These are phyloP conservation scores for Pseudotsuga menziesii DNA, from an alignment of 75 land plant species.

Conservation along the genomic window DNA sequence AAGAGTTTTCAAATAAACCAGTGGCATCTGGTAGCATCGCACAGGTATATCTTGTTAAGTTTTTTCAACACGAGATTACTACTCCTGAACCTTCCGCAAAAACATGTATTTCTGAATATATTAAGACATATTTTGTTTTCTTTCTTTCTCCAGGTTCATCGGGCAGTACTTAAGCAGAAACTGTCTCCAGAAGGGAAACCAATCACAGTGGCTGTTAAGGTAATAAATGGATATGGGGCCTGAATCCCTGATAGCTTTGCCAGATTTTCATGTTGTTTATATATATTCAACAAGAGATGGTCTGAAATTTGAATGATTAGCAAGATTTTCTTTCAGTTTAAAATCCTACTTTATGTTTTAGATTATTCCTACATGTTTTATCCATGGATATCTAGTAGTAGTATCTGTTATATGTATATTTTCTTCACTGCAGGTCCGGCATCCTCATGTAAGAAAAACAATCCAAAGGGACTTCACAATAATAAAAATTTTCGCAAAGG, in stretches of 20 bases:
- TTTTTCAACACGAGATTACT: too few species aligned
- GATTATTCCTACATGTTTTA: background rate
- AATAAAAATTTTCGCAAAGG: conserved; percentile 53
- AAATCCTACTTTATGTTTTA: background rate
- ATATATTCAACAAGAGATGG: too few species aligned
- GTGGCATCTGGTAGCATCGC: conserved; percentile 75
- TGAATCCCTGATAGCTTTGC: too few species aligned
- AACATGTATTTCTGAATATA: background rate
- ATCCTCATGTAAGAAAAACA: conserved; percentile 77
- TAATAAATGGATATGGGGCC: background rate
- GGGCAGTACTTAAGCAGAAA: conserved; percentile 12
- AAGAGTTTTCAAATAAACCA: conserved; percentile 56
- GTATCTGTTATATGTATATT: background rate
- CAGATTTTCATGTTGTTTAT: too few species aligned
- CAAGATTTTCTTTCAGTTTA: background rate
- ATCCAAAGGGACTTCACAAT: conserved; percentile 67
- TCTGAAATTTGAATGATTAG: background rate
- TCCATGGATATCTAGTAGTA: background rate
- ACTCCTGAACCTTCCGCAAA: too few species aligned
- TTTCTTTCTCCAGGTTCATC: conserved; percentile 3
- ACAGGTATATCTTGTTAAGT: conserved; percentile 39
- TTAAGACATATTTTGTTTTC: background rate
- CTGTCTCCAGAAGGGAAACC: conserved; percentile 38
- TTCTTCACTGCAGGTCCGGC: conserved; percentile 37
- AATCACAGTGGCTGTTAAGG: conserved; percentile 66